Evolutionary conservation across 2,329 filamentous ascomycete genomes (phyloP).

Genomic region (Hymenoscyphus fructigenus): DNA sequence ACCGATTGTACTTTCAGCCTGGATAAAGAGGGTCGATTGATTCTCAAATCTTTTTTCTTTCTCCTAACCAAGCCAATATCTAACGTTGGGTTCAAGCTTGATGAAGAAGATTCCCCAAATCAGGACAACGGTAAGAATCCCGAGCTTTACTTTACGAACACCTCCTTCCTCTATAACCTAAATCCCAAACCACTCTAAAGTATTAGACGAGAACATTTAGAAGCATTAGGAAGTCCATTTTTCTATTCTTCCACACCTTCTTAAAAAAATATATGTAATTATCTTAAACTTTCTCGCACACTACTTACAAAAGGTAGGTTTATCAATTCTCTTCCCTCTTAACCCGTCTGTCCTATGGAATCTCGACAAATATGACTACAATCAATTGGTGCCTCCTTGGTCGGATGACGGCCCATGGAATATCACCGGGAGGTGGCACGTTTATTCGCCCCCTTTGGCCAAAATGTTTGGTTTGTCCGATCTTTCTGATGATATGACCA

Average conservation of each 20-base stretch:
- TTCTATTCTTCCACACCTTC: too few species aligned
- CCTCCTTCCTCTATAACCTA: too few species aligned
- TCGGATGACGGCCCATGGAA: neutral
- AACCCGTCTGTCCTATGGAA: too few species aligned
- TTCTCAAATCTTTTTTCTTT: neutral
- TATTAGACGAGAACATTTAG: too few species aligned
- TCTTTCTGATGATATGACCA: neutral
- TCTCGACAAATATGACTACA: neutral
- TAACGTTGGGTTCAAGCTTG: constrained; percentile 17
- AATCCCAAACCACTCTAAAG: too few species aligned
- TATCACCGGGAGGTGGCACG: neutral
- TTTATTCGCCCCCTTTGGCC: neutral
- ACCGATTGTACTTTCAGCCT: constrained; percentile 3
- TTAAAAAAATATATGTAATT: too few species aligned
- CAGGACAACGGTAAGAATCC: too few species aligned
- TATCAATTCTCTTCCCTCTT: too few species aligned
- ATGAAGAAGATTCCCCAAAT: neutral
- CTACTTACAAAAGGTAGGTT: too few species aligned
- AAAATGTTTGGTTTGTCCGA: neutral
- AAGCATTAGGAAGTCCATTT: too few species aligned
- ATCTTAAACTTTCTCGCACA: too few species aligned
- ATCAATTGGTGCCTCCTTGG: neutral
- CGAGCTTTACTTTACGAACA: too few species aligned
- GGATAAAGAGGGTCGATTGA: neutral
- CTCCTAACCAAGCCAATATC: constrained; percentile 23